Base-by-base conservation (phyloP, 257 asterid genomes). In the Osmanthus fragrans region DNA sequence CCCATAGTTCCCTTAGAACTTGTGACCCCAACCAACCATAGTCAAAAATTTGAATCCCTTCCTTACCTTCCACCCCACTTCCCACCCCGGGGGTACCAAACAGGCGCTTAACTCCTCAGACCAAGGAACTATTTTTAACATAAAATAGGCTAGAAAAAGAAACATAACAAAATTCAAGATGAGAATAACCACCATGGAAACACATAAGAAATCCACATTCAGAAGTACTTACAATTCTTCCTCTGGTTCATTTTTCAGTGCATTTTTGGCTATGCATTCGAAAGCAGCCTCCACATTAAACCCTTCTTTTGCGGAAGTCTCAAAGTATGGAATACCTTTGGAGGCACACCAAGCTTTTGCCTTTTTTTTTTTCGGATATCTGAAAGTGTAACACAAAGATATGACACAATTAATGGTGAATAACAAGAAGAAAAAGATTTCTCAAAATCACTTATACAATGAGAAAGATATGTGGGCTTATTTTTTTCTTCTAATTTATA, bases 261-360 rank as follows among this genome's bases (percentile, higher is more conserved):
- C 92, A 86, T 87, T 86, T 80, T 84, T 87, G 9, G 94, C 92
- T 71, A 89, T 89, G 84, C 90, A 85, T 70, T 89, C 86, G 58
- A 89, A 89, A 80, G 93, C 91, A 19, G 82, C 86, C 79, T 89
- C 93, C 73, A 89, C 91, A 69, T 89, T 87, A 77, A 82, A 84
- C 60, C 91, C 93, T 82, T 89, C 93, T 78, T 89, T 89, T 33
- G 93, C 93, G 18, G 93, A 89, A 54, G 93, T 89, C 85, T 87
- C 93, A 73, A 89, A 87, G 87, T 87, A 89, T 5, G 93, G 91
- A 54, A 89, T 81, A 70, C 89, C 94, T 65, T 89, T 89, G 45
- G 94, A 78, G 36, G 90, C 89, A 82, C 94, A 88, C 94, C 94
- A 89, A 39, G 84, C 89, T 81, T 75, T 82, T 34, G 93, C 93